Percentiles rank a stretch among this genome's conserved stretches.
Conservation (phyloP, 129 eudicot genomes). For the Logfia minima region DNA sequence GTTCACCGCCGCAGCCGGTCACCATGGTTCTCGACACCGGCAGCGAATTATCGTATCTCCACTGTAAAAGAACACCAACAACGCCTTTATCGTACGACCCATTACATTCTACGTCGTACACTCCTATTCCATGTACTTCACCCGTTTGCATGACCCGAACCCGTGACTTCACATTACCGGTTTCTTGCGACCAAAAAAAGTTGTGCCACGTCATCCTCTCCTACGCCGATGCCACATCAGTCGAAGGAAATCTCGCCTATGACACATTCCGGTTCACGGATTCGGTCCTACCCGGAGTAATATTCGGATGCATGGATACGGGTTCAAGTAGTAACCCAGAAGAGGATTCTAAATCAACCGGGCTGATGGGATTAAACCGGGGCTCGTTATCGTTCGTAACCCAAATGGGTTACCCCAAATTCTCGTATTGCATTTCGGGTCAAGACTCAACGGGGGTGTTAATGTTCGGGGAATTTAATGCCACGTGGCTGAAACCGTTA, state of each 20-base stretch:
- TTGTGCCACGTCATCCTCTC: slow-evolving; percentile 71
- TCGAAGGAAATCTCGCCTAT: slow-evolving; percentile 74
- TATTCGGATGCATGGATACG: slow-evolving; percentile 86
- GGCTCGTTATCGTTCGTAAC: slow-evolving; percentile 78
- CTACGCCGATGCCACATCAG: slow-evolving; percentile 80
- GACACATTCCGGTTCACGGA: slow-evolving; percentile 51
- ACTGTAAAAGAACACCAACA: slow-evolving; percentile 57
- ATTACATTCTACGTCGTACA: slow-evolving; percentile 48
- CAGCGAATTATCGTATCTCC: slow-evolving; percentile 78
- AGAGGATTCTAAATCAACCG: slow-evolving; percentile 60
- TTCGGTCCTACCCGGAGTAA: slow-evolving; percentile 49
- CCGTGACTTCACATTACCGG: slow-evolving; percentile 76
- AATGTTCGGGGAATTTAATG: slow-evolving; percentile 53
- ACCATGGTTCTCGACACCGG: slow-evolving; percentile 88
- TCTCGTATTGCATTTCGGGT: slow-evolving; percentile 84
- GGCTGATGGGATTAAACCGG: slow-evolving; percentile 79
- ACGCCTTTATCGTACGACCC: slow-evolving; percentile 49
- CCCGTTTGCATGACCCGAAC: slow-evolving; percentile 64
- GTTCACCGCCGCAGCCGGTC: slow-evolving; percentile 76
- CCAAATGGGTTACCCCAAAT: slow-evolving; percentile 69
- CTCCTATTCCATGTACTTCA: slow-evolving; percentile 54
- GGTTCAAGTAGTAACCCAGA: slow-evolving; percentile 49
- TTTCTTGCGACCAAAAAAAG: slow-evolving; percentile 75
- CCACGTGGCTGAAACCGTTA: slow-evolving; percentile 57
- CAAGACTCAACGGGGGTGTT: slow-evolving; percentile 66